A percentile compares a stretch with the other conserved stretches of the same genome.
These are phyloP conservation scores for Yamadazyma diospyri DNA, from an alignment of 1,139 yeast species.

Conservation along the genomic window DNA sequence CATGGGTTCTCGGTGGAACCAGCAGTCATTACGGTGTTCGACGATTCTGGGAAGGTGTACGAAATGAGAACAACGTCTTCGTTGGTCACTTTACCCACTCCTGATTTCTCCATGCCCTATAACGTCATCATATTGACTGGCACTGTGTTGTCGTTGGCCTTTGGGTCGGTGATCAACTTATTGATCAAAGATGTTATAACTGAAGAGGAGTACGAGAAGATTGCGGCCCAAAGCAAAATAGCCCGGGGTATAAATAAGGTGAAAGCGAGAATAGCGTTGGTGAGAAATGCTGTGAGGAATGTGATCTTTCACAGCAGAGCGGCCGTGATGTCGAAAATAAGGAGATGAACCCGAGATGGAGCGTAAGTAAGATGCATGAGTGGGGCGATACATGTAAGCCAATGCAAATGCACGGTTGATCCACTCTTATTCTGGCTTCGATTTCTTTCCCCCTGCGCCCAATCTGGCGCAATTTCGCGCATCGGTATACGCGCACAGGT, in stretches of 20 bases:
- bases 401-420: no score
- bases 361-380: no score
- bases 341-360: no score
- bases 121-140: slow-evolving; percentile 93
- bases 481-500: no score
- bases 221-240: slow-evolving; percentile 22
- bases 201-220: slow-evolving; percentile 65
- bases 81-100: slow-evolving; percentile 85
- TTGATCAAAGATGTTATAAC: slow-evolving; percentile 73
- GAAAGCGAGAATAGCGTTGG: neutral
- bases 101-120: slow-evolving; percentile 98
- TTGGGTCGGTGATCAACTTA: slow-evolving; percentile 82
- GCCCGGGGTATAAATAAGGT: neutral
- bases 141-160: slow-evolving; percentile 87
- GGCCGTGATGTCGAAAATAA: neutral
- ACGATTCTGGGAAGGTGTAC: slow-evolving; percentile 32
- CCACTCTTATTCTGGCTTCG: no score
- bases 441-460: no score
- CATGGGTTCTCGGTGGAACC: slow-evolving; percentile 96
- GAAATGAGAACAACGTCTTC: slow-evolving; percentile 80
- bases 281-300: neutral
- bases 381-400: no score
- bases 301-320: no score
- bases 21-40: slow-evolving; percentile 63
- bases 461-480: no score